These are phyloP conservation scores for Hymenoscyphus occultus DNA, from an alignment of 2,329 filamentous ascomycete genomes.

Conservation along the genomic window DNA sequence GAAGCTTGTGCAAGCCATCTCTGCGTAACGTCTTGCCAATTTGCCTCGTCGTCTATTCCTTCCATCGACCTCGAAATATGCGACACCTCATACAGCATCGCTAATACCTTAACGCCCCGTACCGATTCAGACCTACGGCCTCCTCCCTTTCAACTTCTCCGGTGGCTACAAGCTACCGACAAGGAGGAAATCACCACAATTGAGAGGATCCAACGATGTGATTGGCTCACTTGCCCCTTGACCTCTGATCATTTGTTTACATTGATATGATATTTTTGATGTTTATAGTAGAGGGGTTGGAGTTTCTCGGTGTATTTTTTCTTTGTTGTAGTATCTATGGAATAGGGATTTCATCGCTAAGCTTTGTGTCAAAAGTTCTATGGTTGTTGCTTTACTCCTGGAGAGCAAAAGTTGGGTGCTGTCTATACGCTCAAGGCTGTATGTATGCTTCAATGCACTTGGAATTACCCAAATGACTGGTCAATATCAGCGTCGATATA, in stretches of 20 bases:
- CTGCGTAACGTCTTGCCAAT: background rate
- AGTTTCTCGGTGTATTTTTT: background rate
- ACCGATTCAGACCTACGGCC: background rate
- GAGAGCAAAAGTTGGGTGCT: no score
- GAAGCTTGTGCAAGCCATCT: no score
- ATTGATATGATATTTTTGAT: background rate
- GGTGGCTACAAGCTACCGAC: background rate
- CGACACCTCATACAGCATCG: background rate
- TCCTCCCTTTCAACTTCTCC: background rate
- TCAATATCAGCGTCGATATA: no score
- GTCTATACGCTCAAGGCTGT: no score
- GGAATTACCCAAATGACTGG: no score
- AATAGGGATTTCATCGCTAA: no score
- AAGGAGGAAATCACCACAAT: background rate
- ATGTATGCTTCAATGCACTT: no score
- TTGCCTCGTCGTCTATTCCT: background rate
- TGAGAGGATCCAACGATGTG: background rate
- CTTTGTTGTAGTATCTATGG: background rate
- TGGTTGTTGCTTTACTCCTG: no score
- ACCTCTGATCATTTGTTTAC: background rate
- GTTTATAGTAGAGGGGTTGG: background rate
- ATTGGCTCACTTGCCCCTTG: background rate
- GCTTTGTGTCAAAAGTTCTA: no score
- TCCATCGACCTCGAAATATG: background rate
- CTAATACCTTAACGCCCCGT: background rate